Evolutionary conservation across 495 filamentous ascomycete genomes (phyloP).

Genomic region (Endocarpon pusillum): DNA sequence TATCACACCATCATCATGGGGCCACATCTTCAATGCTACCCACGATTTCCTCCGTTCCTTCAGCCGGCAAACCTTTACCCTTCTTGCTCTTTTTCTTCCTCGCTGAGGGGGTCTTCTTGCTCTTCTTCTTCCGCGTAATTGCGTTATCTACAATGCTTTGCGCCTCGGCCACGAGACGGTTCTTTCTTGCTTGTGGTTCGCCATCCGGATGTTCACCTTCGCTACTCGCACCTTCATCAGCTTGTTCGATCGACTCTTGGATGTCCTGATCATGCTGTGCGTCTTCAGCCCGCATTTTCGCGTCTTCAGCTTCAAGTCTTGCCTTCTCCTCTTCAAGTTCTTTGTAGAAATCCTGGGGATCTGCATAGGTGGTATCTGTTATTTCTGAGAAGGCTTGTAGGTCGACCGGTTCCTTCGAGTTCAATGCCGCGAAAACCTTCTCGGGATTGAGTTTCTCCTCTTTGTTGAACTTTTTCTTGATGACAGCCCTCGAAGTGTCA

Average conservation of each 20-base stretch:
- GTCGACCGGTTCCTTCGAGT: constrained; percentile 40
- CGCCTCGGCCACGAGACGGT: constrained; percentile 11
- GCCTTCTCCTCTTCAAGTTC: constrained; percentile 58
- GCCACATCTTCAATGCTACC: constrained; percentile 23
- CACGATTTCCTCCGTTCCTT: constrained; percentile 26
- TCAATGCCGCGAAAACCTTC: constrained; percentile 47
- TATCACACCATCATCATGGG: no score
- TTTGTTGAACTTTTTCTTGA: constrained; percentile 85
- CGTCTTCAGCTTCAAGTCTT: constrained; percentile 45
- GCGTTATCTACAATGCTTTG: constrained; percentile 18
- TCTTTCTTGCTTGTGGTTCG: constrained; percentile 13
- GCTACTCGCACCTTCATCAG: neutral
- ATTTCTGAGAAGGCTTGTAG: constrained; percentile 48
- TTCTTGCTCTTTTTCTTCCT: constrained; percentile 21
- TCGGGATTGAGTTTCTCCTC: constrained; percentile 67
- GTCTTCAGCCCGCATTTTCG: constrained; percentile 31
- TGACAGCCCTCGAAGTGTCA: constrained; percentile 51
- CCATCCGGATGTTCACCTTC: neutral
- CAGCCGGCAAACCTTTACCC: constrained; percentile 16
- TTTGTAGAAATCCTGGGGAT: constrained; percentile 36
- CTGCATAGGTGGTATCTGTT: constrained; percentile 36
- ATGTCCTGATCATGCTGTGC: constrained; percentile 9
- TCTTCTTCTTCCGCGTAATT: constrained; percentile 29
- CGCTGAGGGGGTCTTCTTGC: constrained; percentile 33
- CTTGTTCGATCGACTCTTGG: neutral